phyloP scores from a whole-genome alignment of 345 rosid species.

The Gossypium sturtianum region DNA sequence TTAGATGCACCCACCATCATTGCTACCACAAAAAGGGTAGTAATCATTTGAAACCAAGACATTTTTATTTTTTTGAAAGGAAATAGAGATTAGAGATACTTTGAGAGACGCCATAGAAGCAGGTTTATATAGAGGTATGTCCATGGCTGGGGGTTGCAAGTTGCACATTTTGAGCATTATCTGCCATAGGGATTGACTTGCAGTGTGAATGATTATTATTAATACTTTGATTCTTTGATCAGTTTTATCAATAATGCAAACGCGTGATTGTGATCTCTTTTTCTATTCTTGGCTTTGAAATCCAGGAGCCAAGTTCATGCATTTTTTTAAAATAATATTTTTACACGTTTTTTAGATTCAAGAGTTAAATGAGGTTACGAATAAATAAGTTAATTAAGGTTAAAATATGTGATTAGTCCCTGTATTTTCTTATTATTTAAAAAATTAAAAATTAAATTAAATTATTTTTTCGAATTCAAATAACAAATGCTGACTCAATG shows the following conservation, averaged over 20 bases:
- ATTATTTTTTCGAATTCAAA: too few relatives aligned
- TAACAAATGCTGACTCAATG: too few relatives aligned
- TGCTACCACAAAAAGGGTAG: neutral
- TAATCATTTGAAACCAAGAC: neutral
- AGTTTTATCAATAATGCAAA: neutral
- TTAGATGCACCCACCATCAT: constrained; percentile 3
- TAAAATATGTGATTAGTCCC: too few relatives aligned
- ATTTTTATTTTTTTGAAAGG: neutral
- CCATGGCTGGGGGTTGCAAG: neutral
- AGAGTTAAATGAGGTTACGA: neutral
- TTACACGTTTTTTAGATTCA: neutral
- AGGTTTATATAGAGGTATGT: neutral
- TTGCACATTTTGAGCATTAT: neutral
- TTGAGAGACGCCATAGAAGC: neutral
- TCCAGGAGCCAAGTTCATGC: neutral
- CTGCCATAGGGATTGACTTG: neutral
- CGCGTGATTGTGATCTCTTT: neutral
- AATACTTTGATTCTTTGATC: neutral
- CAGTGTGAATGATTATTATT: neutral
- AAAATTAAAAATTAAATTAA: too few relatives aligned
- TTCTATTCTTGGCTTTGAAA: neutral
- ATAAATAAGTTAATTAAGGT: too few relatives aligned
- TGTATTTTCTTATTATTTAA: too few relatives aligned
- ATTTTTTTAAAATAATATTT: neutral
- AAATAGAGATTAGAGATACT: neutral